Evolutionary conservation across 805 yeast genomes (phyloP).

Genomic region (Suhomyces sp.): DNA sequence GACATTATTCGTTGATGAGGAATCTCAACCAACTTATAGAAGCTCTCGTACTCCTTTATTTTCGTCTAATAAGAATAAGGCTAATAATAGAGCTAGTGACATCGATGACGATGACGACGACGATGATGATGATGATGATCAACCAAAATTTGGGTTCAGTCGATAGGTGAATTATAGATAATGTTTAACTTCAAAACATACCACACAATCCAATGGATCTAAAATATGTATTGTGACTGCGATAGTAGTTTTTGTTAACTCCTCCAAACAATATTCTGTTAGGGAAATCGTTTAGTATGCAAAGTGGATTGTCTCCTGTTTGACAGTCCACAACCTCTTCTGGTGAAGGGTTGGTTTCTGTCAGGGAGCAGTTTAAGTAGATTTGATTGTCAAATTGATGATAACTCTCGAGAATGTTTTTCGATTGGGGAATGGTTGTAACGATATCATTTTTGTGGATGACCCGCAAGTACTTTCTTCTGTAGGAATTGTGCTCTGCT

Average conservation of each 20-base stretch:
- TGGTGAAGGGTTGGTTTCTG: conserved; percentile 21
- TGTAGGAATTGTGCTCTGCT: conserved; percentile 18
- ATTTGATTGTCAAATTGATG: conserved; percentile 38
- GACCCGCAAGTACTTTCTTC: conserved; percentile 21
- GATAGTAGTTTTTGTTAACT: conserved; percentile 16
- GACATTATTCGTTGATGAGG: conserved; percentile 5
- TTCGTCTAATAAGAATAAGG: too few relatives aligned
- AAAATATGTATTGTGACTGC: conserved; percentile 38
- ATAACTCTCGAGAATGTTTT: conserved; percentile 20
- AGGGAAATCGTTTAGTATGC: conserved; percentile 33
- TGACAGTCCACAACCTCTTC: conserved; percentile 35
- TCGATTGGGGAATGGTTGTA: conserved; percentile 27
- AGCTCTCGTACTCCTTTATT: too few relatives aligned
- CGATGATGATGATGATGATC: conserved; percentile 31
- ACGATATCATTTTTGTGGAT: conserved; percentile 29
- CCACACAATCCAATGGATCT: conserved; percentile 30
- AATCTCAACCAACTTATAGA: too few relatives aligned
- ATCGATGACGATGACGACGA: conserved; percentile 19
- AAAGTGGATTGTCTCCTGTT: conserved; percentile 23
- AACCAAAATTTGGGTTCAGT: conserved; percentile 35
- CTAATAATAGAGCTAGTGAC: background rate
- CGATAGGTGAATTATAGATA: background rate
- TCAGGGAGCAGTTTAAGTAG: conserved; percentile 25
- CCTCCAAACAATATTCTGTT: conserved; percentile 5
- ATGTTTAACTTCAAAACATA: background rate